Evolutionary conservation across 352 stramenopile genomes (phyloP).

Genomic region (Peronospora farinosa): DNA sequence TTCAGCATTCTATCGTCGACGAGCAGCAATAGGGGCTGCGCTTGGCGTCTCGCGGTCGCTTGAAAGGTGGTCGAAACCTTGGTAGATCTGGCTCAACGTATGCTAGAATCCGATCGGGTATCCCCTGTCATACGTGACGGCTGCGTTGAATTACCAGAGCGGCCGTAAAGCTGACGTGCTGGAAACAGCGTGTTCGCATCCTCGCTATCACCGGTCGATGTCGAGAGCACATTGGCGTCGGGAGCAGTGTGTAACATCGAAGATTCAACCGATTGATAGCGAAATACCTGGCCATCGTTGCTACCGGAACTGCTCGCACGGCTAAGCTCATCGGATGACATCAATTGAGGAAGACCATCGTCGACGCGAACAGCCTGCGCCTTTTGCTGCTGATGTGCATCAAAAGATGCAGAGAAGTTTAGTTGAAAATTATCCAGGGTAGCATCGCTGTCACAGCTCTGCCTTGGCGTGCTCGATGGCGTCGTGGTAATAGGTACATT

Average conservation of each 20-base stretch:
- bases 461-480: slow-evolving; percentile 10
- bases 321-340: slow-evolving; percentile 14
- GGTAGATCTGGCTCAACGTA: no score
- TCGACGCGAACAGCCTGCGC: not conserved
- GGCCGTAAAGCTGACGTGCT: slow-evolving; percentile 35
- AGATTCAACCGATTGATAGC: slow-evolving; percentile 22
- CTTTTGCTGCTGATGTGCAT: slow-evolving; percentile 19
- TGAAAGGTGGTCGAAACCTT: no score
- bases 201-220: slow-evolving; percentile 17
- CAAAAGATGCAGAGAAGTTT: slow-evolving; percentile 28
- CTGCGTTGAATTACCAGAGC: slow-evolving; percentile 45
- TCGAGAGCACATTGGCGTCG: slow-evolving; percentile 10
- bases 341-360: not conserved
- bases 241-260: slow-evolving; percentile 26
- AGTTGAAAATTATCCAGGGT: slow-evolving; percentile 27
- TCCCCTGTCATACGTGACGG: no score
- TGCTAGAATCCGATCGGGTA: no score
- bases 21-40: no score
- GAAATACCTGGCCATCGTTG: slow-evolving; percentile 22
- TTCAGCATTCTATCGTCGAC: no score
- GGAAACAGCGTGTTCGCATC: slow-evolving; percentile 39
- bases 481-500: not conserved
- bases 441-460: slow-evolving; percentile 15
- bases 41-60: no score
- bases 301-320: slow-evolving; percentile 17